These are phyloP conservation scores for Pseudevernia furfuracea DNA, from an alignment of 495 filamentous ascomycete genomes.

Conservation along the genomic window DNA sequence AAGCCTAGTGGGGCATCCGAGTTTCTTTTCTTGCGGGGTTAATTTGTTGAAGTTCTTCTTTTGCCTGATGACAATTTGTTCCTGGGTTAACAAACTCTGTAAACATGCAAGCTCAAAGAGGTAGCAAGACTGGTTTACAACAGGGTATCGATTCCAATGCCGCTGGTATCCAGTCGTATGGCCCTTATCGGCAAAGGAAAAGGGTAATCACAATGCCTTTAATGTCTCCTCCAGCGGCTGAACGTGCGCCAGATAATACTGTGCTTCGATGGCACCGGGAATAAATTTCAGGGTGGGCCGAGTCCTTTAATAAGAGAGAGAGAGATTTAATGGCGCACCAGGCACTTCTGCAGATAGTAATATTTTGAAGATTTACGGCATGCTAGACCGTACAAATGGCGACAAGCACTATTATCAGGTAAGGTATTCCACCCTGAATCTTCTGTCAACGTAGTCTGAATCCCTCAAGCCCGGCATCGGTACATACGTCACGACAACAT, in stretches of 20 bases:
- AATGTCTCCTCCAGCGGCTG: not conserved
- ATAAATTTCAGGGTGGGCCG: constrained; percentile 63
- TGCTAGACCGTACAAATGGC: constrained; percentile 49
- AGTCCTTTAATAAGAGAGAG: not conserved
- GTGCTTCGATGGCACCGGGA: constrained; percentile 87
- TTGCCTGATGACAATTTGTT: not conserved
- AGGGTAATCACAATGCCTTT: constrained; percentile 10
- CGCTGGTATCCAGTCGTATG: constrained; percentile 6
- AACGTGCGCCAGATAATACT: constrained; percentile 56
- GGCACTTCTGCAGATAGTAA: constrained; percentile 80
- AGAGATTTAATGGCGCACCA: constrained; percentile 32
- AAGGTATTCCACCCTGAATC: constrained; percentile 26
- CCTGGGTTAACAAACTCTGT: not conserved
- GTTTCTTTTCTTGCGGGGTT: not conserved
- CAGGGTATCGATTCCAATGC: not conserved
- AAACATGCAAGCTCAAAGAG: not conserved
- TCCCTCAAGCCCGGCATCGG: constrained; percentile 64
- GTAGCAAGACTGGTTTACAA: not conserved
- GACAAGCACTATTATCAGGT: constrained; percentile 57
- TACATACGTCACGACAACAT: constrained; percentile 63
- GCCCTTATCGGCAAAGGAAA: constrained; percentile 19
- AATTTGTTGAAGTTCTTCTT: not conserved
- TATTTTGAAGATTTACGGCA: constrained; percentile 77
- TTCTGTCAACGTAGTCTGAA: constrained; percentile 34
- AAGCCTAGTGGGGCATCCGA: not conserved